Conservation (phyloP, 1,139 yeast genomes). For the Eremothecium cymbalariae region DNA sequence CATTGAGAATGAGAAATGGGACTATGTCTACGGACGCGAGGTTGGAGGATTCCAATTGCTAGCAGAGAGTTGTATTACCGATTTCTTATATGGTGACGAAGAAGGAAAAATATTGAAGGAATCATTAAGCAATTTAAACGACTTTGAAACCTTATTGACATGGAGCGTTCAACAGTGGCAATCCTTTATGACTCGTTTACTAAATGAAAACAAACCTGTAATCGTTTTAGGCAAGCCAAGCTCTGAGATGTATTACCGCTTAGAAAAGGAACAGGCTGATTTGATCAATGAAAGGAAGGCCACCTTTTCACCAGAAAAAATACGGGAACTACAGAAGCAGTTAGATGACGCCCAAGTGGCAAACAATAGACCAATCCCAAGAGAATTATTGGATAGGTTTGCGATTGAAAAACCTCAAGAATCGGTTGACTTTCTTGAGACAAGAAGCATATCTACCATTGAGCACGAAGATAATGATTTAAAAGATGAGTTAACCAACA, state of each 20-base stretch:
- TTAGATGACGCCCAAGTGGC: constrained; percentile 54
- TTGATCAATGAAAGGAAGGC: constrained; percentile 43
- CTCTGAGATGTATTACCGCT: constrained; percentile 43
- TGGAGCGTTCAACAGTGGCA: constrained; percentile 74
- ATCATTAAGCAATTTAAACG: constrained; percentile 49
- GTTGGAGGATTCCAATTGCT: constrained; percentile 49
- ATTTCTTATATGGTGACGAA: constrained; percentile 66
- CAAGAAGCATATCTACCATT: constrained; percentile 45
- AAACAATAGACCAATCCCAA: constrained; percentile 73
- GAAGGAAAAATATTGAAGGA: constrained; percentile 49
- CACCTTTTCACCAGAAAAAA: constrained; percentile 54
- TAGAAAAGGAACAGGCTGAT: constrained; percentile 46
- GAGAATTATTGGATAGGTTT: constrained; percentile 49
- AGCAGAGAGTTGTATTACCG: constrained; percentile 61
- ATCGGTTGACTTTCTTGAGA: constrained; percentile 58
- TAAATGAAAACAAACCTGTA: constrained; percentile 61
- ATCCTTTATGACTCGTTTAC: constrained; percentile 42
- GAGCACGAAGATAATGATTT: constrained; percentile 28
- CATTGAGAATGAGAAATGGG: constrained; percentile 55
- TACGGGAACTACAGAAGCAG: constrained; percentile 41
- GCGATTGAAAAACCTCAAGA: constrained; percentile 67
- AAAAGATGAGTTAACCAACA: constrained; percentile 28
- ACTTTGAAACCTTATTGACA: constrained; percentile 46
- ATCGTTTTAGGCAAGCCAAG: constrained; percentile 76
- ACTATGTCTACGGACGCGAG: constrained; percentile 58